A percentile compares a stretch with the other conserved stretches of the same genome.
phyloP scores from a whole-genome alignment of 148 eudicot species.

The Amaranthus hypochondriacus region DNA sequence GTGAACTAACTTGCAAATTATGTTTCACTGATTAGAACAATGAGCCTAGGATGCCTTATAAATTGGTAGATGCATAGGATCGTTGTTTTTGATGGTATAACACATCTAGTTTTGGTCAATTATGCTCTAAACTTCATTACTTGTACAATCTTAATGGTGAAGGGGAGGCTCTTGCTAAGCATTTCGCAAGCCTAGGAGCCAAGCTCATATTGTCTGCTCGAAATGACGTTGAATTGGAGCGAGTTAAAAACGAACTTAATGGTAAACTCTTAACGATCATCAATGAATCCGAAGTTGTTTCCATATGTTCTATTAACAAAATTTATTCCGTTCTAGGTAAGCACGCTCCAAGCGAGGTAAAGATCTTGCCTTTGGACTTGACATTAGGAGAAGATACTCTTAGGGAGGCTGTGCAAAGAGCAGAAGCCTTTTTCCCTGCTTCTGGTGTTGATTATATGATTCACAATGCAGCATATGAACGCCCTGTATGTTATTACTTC shows the following conservation, averaged over 20 bases:
- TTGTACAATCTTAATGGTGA: conserved; percentile 19
- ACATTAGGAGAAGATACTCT: neutral
- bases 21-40: no score
- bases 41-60: no score
- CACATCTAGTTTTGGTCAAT: neutral
- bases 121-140: neutral
- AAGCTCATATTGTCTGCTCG: conserved; percentile 89
- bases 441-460: neutral
- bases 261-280: conserved; percentile 35
- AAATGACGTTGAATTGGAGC: conserved; percentile 71
- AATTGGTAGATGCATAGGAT: no score
- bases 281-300: neutral
- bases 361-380: conserved; percentile 11
- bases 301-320: neutral
- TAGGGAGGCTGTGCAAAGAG: neutral
- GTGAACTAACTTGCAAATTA: neutral
- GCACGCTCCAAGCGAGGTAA: conserved; percentile 73
- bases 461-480: neutral
- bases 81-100: no score
- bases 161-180: conserved; percentile 90
- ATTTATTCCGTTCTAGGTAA: conserved; percentile 46
- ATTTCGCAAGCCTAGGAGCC: conserved; percentile 85
- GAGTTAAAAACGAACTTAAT: conserved; percentile 66
- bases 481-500: neutral
- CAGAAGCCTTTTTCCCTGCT: neutral